phyloP scores from a whole-genome alignment of 768 basidiomycete species.

The Lenzites betulinus region DNA sequence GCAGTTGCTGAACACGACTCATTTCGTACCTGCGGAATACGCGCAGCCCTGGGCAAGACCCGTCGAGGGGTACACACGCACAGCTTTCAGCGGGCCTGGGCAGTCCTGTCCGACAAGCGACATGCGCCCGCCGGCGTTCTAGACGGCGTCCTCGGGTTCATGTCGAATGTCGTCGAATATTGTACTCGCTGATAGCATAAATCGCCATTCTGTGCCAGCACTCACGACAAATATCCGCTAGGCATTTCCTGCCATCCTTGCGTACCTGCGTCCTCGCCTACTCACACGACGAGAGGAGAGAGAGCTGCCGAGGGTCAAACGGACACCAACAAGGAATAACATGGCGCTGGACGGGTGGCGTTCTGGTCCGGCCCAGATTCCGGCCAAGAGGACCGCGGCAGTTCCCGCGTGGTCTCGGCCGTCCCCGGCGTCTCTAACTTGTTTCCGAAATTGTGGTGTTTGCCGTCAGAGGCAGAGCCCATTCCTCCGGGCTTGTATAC shows the following conservation, averaged over 20 bases:
- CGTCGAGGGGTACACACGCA: conserved; percentile 1
- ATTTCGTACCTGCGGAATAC: not conserved
- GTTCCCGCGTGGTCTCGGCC: not conserved
- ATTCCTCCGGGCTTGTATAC: too few species aligned
- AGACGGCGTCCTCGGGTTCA: conserved; percentile 5
- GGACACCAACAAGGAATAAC: conserved; percentile 10
- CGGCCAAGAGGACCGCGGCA: conserved; percentile 2
- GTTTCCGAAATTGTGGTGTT: too few species aligned
- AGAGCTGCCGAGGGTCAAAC: not conserved
- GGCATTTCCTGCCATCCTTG: not conserved
- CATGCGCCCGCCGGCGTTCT: not conserved
- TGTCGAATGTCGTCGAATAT: not conserved
- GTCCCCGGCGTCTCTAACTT: not conserved
- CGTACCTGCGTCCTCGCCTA: too few species aligned
- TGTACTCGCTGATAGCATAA: not conserved
- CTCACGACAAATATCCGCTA: too few species aligned
- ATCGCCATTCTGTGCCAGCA: too few species aligned
- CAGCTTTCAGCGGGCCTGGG: conserved; percentile 9
- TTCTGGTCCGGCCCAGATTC: not conserved
- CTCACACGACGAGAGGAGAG: not conserved
- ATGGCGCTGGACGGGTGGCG: not conserved
- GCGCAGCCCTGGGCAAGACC: conserved; percentile 4
- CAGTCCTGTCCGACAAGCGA: not conserved
- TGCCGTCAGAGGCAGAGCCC: too few species aligned
- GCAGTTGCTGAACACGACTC: conserved; percentile 7